Evolutionary conservation across 2,329 filamentous ascomycete genomes (phyloP), one percentile per base, ranked within the genome.

Genomic region (Exophiala sp.): DNA sequence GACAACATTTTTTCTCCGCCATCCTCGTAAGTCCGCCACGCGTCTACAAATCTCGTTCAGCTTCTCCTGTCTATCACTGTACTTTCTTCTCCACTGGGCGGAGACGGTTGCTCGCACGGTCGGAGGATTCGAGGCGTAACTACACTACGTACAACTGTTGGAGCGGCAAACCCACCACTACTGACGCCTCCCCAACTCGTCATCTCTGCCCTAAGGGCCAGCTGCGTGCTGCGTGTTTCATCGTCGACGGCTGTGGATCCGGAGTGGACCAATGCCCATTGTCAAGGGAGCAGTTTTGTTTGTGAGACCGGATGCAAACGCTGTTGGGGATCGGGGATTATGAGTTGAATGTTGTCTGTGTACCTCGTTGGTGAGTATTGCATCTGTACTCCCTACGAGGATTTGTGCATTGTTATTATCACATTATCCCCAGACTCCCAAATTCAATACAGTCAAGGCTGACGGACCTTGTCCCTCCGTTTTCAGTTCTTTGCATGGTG

Each of bases 181-280:
- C 24, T 6, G 24, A 27, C 24, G 24, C 24, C 5, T 11, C 18
- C 35, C 21, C 9, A 39, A 39, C 14, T 38, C 35, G 35, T 38
- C 35, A 38, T 38, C 35, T 3, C 4, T 14, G 2, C 38, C 9
- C 3, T 7, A 6, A 7, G 2, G 22, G 21, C 13, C 38, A 9
- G 34, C 34, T 5, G 14, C 19, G 34, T 8, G 34, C 34, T 37
- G 18, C 24, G 19, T 41, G 38, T 41, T 41, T 41, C 38, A 41
- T 41, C 38, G 38, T 24, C 38, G 19, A 24, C 21, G 22, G n/a
- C 38, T 22, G 38, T 41, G 38, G 38, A 41, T 3, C 38, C 24
- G 4, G 4, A n/a, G 34, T 37, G 14, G 34, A 19, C 11, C 29
- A 32, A 32, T 32, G 29, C 11, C 11, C 11, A 10, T 32, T 32